Evolutionary conservation across 2,329 filamentous ascomycete genomes (phyloP), one percentile per base, ranked within the genome.

Genomic region (Penicillium sp.): DNA sequence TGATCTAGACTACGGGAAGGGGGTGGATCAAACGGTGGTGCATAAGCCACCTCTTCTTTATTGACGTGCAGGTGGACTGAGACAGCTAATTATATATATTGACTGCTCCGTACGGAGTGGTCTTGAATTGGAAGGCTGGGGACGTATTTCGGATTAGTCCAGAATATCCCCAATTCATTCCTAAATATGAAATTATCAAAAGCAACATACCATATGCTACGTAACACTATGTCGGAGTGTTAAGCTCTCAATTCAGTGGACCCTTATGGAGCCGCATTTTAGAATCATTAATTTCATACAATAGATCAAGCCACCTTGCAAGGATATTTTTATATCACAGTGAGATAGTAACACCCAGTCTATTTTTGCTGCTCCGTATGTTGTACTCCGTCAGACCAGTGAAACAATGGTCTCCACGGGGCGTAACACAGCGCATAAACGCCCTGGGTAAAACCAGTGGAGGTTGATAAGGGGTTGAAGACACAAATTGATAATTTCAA

Each of bases 261-360:
- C 40, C 47, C 26, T 42, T 18, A 57, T 40, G 38, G 48, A 50
- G 49, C 49, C 9, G 26, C 31, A n/a, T 16, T 42, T 11, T 26
- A 42, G 40, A 35, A 32, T 34, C 45, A 43, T 42, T 56, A 52
- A 47, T 16, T 40, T 13, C 31, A 48, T 56, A 60, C 53, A 58
- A 56, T 59, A 59, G 45, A 38, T 11, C 38, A 50, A 50, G 50
- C 50, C 50, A 60, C 42, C 18, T 46, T 22, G 18, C n/a, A 35
- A 46, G 24, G 22, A 24, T 58, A 50, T 53, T 52, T 55, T 46
- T 43, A 16, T 48, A 22, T 34, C 50, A 40, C 32, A 50, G 8
- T 24, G n/a, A 8, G 14, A 22, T 34, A 11, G 34, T n/a, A 38
- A n/a, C 13, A 18, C 52, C 9, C 14, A 29, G 22, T 20, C n/a